Evolutionary conservation across 2,329 filamentous ascomycete species (phyloP).

Genomic region (Penicillium psychrosexuale): DNA sequence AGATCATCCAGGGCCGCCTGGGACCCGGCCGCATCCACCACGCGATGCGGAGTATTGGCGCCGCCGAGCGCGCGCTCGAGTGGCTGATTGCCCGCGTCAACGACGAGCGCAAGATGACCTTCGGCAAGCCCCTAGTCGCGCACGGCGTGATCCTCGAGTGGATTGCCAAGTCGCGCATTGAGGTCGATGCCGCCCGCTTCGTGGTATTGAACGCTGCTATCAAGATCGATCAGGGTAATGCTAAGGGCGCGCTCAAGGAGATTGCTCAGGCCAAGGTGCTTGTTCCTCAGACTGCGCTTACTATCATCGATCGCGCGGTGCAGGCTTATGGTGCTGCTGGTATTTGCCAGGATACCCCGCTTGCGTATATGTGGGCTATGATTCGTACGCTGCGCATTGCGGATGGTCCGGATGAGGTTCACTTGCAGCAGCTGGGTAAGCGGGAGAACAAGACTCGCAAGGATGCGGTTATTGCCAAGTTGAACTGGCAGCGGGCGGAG

Average conservation of each 20-base stretch:
- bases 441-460: slow-evolving; percentile 53
- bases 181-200: slow-evolving; percentile 88
- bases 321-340: slow-evolving; percentile 90
- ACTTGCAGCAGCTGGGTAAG: slow-evolving; percentile 59
- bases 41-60: slow-evolving; percentile 91
- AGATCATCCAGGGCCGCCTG: slow-evolving; percentile 96
- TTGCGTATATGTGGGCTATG: slow-evolving; percentile 77
- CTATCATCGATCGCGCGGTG: slow-evolving; percentile 89
- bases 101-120: slow-evolving; percentile 84
- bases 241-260: slow-evolving; percentile 86
- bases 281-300: slow-evolving; percentile 75
- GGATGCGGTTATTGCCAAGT: slow-evolving; percentile 42
- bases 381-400: slow-evolving; percentile 81
- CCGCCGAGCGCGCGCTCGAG: slow-evolving; percentile 85
- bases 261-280: slow-evolving; percentile 95
- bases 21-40: slow-evolving; percentile 97
- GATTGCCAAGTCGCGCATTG: slow-evolving; percentile 85
- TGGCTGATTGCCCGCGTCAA: slow-evolving; percentile 95
- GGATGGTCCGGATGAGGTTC: slow-evolving; percentile 96
- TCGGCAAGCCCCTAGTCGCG: slow-evolving; percentile 79
- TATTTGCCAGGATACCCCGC: slow-evolving; percentile 88
- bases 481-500: slow-evolving; percentile 43
- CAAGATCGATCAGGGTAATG: slow-evolving; percentile 84
- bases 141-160: slow-evolving; percentile 95
- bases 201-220: slow-evolving; percentile 91